Evolutionary conservation across 306 rosid genomes (phyloP), one percentile per base, ranked within the genome.

Genomic region (Dalbergia cultrata): DNA sequence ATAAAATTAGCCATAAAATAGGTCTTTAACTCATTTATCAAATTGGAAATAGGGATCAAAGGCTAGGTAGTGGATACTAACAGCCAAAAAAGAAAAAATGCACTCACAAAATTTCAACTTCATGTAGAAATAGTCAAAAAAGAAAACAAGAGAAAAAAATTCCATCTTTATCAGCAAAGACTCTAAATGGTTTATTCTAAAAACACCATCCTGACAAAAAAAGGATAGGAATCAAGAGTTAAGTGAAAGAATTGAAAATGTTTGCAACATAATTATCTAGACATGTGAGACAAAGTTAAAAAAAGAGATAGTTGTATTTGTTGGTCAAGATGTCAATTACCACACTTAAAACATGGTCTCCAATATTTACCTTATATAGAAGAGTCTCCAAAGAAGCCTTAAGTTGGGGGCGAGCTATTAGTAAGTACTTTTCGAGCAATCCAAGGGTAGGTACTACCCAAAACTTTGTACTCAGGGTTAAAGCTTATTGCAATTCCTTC

Each of bases 381-480:
- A 95, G 97, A 72, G 90, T 82, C 63, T 77, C 84, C 79, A 95
- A 76, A 69, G 97, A 91, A 62, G 97, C 82, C 76, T 81, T 89
- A 80, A 93, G 92, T 90, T 90, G 83, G 58, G 93, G 95, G 43
- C n/a, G 99, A 95, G 85, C 85, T 82, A 76, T 89, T 97, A 3
- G 93, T 91, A 35, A 95, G 90, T 57, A 95, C 97, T 88, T 95
- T 95, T 71, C 89, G 87, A 83, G 99, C 99, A 88, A 95, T 95
- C 94, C 97, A 95, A n/a, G 99, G 99, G 82, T 95, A 95, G 47
- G 99, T 93, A 87, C 95, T 95, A 70, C 99, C 97, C 87, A 95
- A 84, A 70, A 95, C 99, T 89, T 95, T 95, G 90, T 95, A 95
- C 67, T 87, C 90, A 8, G 97, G 97, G 80, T 93, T 83, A 64